Percentiles rank a stretch among this genome's conserved stretches.
Evolutionary conservation across 1,284 basidiomycete genomes (phyloP).

Genomic region (Cutaneotrichosporon cavernicola): DNA sequence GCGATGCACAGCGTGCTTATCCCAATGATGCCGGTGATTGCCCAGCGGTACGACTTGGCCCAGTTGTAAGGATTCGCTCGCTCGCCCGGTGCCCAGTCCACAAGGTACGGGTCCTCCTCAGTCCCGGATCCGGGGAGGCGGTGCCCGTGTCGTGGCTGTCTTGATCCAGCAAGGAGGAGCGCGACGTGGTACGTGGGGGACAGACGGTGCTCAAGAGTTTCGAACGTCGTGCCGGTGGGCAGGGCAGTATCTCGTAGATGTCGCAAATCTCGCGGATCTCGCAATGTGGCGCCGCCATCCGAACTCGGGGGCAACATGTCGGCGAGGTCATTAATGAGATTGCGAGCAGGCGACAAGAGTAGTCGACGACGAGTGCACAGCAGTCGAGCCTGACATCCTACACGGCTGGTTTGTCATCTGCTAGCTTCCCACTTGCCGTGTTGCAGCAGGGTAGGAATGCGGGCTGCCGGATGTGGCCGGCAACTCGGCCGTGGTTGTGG

Average conservation of each 20-base stretch:
- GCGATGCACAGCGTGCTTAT: constrained; percentile 63
- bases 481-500: too few relatives aligned
- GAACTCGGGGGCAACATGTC: too few relatives aligned
- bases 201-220: constrained; percentile 56
- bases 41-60: constrained; percentile 56
- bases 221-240: constrained; percentile 9
- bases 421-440: too few relatives aligned
- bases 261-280: constrained; percentile 1
- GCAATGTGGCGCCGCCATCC: too few relatives aligned
- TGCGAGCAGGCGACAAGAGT: too few relatives aligned
- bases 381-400: too few relatives aligned
- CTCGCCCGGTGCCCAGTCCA: constrained; percentile 58
- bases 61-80: constrained; percentile 67
- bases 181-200: constrained; percentile 21
- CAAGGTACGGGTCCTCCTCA: constrained; percentile 33
- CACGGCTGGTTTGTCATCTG: too few relatives aligned
- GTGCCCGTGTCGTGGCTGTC: constrained; percentile 12
- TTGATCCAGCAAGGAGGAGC: constrained; percentile 15
- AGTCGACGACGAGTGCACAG: too few relatives aligned
- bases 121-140: constrained; percentile 36
- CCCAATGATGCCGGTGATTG: constrained; percentile 41
- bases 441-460: too few relatives aligned
- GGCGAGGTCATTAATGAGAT: too few relatives aligned
- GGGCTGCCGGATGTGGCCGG: too few relatives aligned
- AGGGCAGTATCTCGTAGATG: too few relatives aligned